phyloP scores from a whole-genome alignment of 495 filamentous ascomycete genomes.

The Hypoxylon intermedium region DNA sequence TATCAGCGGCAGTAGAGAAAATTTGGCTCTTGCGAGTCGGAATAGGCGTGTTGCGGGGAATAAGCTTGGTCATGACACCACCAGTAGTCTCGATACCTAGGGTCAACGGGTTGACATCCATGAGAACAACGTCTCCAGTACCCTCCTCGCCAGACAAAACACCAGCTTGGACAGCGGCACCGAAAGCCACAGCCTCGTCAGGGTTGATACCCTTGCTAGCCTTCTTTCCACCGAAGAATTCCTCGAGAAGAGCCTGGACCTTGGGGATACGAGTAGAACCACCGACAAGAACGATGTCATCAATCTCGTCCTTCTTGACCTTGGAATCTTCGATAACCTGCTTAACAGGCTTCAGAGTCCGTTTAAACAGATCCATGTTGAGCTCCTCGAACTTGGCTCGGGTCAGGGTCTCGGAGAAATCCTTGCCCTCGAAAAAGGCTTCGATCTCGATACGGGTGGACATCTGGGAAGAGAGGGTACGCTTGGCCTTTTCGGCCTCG shows the following conservation, averaged over 20 bases:
- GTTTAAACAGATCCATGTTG: conserved; percentile 98
- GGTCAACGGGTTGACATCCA: conserved; percentile 98
- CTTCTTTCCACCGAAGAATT: conserved; percentile 93
- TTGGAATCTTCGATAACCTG: conserved; percentile 94
- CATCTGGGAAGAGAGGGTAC: conserved; percentile 98
- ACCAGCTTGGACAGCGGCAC: conserved; percentile 96
- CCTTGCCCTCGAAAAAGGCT: conserved; percentile 93
- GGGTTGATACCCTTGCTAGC: conserved; percentile 99
- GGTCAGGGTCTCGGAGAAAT: conserved; percentile 98
- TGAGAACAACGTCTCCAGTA: conserved; percentile 80
- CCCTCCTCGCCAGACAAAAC: conserved; percentile 87
- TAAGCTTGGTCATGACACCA: conserved; percentile 98
- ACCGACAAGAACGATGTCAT: conserved; percentile 91
- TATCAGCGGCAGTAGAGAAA: conserved; percentile 97
- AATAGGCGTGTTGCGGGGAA: conserved; percentile 93
- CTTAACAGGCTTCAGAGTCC: conserved; percentile 98
- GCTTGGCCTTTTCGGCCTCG: conserved; percentile 99
- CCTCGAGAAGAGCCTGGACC: conserved; percentile 92
- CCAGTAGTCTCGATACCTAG: conserved; percentile 98
- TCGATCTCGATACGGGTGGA: conserved; percentile 98
- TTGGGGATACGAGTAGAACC: conserved; percentile 97
- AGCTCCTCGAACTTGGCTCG: conserved; percentile 99
- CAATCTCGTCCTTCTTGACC: conserved; percentile 83
- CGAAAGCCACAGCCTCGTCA: conserved; percentile 97
- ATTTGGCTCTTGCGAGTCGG: conserved; percentile 97